These are phyloP conservation scores for Trichoderma atroviride DNA, from an alignment of 2,329 filamentous ascomycete genomes.

Conservation along the genomic window DNA sequence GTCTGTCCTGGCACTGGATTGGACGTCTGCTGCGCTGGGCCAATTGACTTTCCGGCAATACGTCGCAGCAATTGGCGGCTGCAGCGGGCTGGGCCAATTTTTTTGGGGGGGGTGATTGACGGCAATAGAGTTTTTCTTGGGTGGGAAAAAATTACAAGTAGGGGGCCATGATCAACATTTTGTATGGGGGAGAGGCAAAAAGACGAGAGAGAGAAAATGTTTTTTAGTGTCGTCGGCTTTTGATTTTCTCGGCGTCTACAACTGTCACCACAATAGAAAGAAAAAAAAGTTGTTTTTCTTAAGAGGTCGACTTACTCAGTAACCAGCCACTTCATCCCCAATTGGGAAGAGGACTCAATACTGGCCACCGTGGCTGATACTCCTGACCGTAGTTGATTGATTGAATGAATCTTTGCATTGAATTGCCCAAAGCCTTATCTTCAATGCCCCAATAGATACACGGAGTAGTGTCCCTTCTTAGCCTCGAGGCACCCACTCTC, in stretches of 20 bases:
- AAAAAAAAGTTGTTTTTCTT: background rate
- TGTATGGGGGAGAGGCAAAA: background rate
- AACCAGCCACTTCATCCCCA: background rate
- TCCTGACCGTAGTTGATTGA: background rate
- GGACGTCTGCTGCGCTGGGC: slow-evolving; percentile 2
- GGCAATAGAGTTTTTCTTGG: slow-evolving; percentile 13
- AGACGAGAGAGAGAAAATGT: background rate
- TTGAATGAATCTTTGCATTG: background rate
- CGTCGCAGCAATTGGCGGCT: background rate
- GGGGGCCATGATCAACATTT: background rate
- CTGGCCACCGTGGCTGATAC: background rate
- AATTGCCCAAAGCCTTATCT: background rate
- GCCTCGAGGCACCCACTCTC: background rate
- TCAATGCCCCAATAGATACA: background rate
- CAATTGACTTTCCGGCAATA: slow-evolving; percentile 13
- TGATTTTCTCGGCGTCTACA: background rate
- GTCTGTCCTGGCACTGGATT: background rate
- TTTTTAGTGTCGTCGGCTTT: background rate
- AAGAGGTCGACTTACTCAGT: background rate
- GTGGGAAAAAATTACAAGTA: background rate
- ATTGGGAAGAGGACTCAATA: background rate
- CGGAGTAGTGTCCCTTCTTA: background rate
- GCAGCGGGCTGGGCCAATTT: slow-evolving; percentile 4
- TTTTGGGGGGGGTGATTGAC: background rate
- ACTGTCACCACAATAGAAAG: background rate